These are phyloP conservation scores for Fagopyrum esculentum DNA, from an alignment of 148 eudicot species.

Conservation along the genomic window DNA sequence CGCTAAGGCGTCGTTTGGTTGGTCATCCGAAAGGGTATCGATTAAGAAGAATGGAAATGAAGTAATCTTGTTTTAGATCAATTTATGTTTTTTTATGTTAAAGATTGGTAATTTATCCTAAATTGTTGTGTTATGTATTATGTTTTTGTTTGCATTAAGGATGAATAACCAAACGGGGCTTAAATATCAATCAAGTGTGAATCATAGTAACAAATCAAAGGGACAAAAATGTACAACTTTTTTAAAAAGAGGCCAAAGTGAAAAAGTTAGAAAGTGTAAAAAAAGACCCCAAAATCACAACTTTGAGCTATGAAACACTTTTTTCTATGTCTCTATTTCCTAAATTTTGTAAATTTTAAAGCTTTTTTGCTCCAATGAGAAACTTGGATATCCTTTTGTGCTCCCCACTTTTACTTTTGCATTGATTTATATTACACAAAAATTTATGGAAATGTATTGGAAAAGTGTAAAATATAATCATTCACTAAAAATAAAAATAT, in stretches of 20 bases:
- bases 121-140: no score
- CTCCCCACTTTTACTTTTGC: constrained; percentile 7
- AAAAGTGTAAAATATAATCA: not conserved
- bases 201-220: not conserved
- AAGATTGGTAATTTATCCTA: no score
- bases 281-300: not conserved
- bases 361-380: constrained; percentile 4
- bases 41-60: no score
- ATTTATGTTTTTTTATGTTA: no score
- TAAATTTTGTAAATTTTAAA: not conserved
- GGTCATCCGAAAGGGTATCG: no score
- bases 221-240: not conserved
- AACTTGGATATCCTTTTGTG: not conserved
- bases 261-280: not conserved
- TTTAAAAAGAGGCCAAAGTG: not conserved
- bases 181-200: not conserved
- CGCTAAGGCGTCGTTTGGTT: not conserved
- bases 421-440: not conserved
- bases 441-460: not conserved
- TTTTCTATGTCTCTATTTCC: not conserved
- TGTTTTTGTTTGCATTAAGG: no score
- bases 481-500: no score
- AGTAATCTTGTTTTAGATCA: no score
- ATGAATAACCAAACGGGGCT: no score
- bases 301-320: not conserved